Evolutionary conservation across 148 eudicot genomes (phyloP), one percentile per base, ranked within the genome.

Genomic region (Chenopodium album): DNA sequence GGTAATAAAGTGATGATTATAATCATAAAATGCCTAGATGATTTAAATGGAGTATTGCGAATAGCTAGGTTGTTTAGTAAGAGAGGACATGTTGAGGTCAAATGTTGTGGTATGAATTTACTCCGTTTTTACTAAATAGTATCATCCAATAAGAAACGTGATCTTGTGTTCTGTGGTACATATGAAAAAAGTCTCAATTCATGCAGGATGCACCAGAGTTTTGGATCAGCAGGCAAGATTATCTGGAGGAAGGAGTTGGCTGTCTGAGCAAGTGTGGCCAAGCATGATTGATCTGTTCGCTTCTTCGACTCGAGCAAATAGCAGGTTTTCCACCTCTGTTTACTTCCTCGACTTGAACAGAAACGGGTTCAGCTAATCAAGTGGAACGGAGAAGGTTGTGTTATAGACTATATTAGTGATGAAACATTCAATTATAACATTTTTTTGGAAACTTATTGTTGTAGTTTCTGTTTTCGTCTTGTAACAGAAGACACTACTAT

Each of bases 171-270:
- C 11, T 26, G 46, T 11, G 22, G 5, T 26, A 22, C 59, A 41
- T 62, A 41, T 28, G 13, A 9, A 46, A 62, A 34, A 59, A 77
- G 28, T 64, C 41, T 34, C 47, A 22, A 76, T 74, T 56, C 56
- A 62, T 89, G 89, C 94, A 95, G 99, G 99, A 96, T 88, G 94
- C 99, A 46, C 98, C 99, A 2, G 99, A 96, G 79, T 94, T 96
- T 78, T 96, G 99, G 99, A 96, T 96, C 75, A 94, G 88, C 82
- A 89, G 90, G 82, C 90, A 96, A 87, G 99, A 96, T 85, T 96
- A 96, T 86, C 84, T 92, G 82, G 99, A 96, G 89, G 99, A 96
- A 85, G 99, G 99, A 83, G 86, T 96, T 72, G 90, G 86, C 79
- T 96, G 97, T 84, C 87, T 96, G 23, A 92, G 91, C 90, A 96